Evolutionary conservation across 306 rosid genomes (phyloP).

Genomic region (Geum urbanum): DNA sequence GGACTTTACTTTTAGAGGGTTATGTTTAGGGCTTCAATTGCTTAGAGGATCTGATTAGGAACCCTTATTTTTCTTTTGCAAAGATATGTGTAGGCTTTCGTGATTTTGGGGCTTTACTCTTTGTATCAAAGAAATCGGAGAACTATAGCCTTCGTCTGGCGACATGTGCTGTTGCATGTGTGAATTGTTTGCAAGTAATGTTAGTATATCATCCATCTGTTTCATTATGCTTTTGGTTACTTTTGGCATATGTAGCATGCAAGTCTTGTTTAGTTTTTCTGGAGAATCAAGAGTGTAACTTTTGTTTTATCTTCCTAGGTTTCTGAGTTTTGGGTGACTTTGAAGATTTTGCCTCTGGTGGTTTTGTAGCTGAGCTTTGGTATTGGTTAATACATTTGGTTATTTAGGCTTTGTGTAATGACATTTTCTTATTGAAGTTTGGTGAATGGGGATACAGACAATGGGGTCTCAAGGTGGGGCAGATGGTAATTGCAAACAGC

Average conservation of each 20-base stretch:
- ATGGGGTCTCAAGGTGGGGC: constrained; percentile 86
- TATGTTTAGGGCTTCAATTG: not conserved
- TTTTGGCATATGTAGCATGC: not conserved
- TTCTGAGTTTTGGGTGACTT: constrained; percentile 8
- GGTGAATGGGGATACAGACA: constrained; percentile 53
- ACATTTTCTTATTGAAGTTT: constrained; percentile 23
- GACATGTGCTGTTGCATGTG: not conserved
- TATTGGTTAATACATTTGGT: constrained; percentile 10
- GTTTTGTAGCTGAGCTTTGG: constrained; percentile 15
- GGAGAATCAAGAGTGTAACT: not conserved
- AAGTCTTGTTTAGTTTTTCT: not conserved
- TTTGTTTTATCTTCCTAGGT: not conserved
- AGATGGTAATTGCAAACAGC: constrained; percentile 61
- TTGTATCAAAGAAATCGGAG: not conserved
- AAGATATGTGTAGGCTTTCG: not conserved
- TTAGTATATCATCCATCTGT: not conserved
- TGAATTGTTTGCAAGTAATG: not conserved
- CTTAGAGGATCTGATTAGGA: not conserved
- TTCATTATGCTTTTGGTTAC: not conserved
- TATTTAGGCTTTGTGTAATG: constrained; percentile 24
- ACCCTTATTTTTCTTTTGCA: not conserved
- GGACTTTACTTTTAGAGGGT: too few relatives aligned
- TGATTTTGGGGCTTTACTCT: not conserved
- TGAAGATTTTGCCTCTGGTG: constrained; percentile 2
- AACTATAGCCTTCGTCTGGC: not conserved